Base-by-base conservation (phyloP, 495 filamentous ascomycete genomes). In the Penicillium nucicola region DNA sequence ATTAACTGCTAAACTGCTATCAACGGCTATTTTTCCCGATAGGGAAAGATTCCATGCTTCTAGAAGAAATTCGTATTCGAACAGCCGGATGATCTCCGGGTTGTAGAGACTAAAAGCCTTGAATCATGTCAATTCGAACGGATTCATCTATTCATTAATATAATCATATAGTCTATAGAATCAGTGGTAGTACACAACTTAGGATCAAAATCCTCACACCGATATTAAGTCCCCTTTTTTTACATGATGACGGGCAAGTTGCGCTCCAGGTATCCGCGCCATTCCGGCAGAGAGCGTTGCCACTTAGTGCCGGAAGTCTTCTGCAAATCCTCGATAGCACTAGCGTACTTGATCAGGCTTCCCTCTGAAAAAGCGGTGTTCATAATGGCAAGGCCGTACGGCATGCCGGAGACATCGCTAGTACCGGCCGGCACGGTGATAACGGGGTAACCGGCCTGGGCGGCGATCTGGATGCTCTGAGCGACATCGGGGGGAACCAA, bases 261-360 rank as follows among this genome's bases (percentile, higher is more conserved):
- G 30, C 71, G 70, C 57, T 68, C 53, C 44, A 72, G 43, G 58
- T 81, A 82, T 8, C 74, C 77, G 4, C 71, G 62, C 80, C 81
- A 84, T 42, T 61, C 50, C n/a, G 81, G 78, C 44, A 72, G 61
- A 14, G 67, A 73, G 18, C 78, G 68, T 55, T 74, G 64, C 53
- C 62, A 72, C 55, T 52, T 48, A 5, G 67, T 72, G 7, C 56
- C 63, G 5, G 62, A 60, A 12, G 45, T 60, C 19, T 71, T 53
- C 62, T 78, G 70, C 45, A 86, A 63, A 62, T 88, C 82, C 67
- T 89, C 86, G 61, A 89, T 85, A 12, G 86, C 87, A 62, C 78
- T 83, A 7, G 75, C 85, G 53, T 76, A 87, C 67, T 76, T 81
- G 42, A 89, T 69, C 47, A 89, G 64, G 37, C 68, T 72, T 1